Percentiles rank a stretch among this genome's conserved stretches.
Evolutionary conservation across 2,329 filamentous ascomycete genomes (phyloP).

Genomic region (Fonsecaea pedrosoi): DNA sequence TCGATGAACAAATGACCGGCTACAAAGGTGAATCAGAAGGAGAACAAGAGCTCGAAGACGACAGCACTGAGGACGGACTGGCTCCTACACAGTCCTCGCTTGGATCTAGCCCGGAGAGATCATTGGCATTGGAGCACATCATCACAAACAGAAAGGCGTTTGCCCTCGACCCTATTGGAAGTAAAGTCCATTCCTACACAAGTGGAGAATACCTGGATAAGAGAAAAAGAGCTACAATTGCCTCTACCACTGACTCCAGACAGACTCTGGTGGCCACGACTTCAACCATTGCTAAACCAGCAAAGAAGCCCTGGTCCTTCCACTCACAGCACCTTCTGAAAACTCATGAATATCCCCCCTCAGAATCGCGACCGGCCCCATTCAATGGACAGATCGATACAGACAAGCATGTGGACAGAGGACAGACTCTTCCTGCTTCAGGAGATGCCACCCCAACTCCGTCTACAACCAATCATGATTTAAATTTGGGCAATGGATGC

Average conservation of each 20-base stretch:
- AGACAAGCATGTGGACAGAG: neutral
- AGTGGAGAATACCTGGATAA: neutral
- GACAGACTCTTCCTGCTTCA: neutral
- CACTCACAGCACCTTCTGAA: neutral
- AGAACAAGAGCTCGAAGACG: neutral
- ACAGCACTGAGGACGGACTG: neutral
- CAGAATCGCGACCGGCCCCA: neutral
- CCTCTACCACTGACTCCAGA: neutral
- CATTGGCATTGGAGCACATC: neutral
- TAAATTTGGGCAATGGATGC: neutral
- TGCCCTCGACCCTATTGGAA: neutral
- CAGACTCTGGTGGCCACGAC: neutral
- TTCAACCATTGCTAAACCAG: neutral
- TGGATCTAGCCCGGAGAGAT: neutral
- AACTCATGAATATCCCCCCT: neutral
- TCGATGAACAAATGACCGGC: neutral
- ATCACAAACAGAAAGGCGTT: neutral
- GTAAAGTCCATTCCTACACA: neutral
- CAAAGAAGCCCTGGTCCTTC: neutral
- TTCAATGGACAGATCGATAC: neutral
- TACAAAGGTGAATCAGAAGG: neutral
- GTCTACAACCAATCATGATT: neutral
- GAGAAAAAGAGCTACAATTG: neutral
- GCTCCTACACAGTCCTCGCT: neutral
- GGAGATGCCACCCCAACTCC: neutral